These are phyloP conservation scores for Aspergillus japonicus DNA, from an alignment of 2,329 filamentous ascomycete species.

Conservation along the genomic window DNA sequence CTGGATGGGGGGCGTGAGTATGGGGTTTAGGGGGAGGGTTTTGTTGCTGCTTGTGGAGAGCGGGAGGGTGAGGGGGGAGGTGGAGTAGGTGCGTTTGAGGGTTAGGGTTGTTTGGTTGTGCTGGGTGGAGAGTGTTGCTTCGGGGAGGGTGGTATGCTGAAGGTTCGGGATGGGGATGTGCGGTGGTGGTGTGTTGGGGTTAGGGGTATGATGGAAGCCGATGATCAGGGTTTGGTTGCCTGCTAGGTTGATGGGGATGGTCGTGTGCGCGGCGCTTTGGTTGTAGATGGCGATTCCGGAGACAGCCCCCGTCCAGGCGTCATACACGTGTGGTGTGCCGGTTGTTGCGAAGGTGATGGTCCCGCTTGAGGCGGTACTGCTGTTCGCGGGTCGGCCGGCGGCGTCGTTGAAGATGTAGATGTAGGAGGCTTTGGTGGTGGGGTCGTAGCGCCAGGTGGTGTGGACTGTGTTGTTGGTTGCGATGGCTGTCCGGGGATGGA, in stretches of 20 bases:
- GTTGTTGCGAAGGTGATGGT: slow-evolving; percentile 29
- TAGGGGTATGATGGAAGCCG: slow-evolving; percentile 27
- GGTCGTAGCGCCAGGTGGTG: slow-evolving; percentile 37
- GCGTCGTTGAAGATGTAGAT: slow-evolving; percentile 45
- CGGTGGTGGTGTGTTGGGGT: background rate
- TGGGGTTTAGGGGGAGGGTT: background rate
- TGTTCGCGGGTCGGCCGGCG: background rate
- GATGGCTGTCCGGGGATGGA: slow-evolving; percentile 34
- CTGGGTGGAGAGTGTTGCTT: too few relatives aligned
- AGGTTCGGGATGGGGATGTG: background rate
- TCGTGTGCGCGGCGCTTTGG: slow-evolving; percentile 24
- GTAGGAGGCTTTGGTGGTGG: slow-evolving; percentile 29
- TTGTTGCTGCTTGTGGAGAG: background rate
- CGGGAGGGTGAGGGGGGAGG: background rate
- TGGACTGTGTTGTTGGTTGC: slow-evolving; percentile 32
- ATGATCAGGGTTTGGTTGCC: slow-evolving; percentile 44
- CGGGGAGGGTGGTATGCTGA: slow-evolving; percentile 5
- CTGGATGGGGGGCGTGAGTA: background rate
- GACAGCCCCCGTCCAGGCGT: slow-evolving; percentile 47
- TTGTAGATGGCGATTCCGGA: slow-evolving; percentile 34
- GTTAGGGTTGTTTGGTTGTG: background rate
- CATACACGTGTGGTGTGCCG: slow-evolving; percentile 36
- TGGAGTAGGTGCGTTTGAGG: background rate
- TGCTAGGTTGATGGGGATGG: slow-evolving; percentile 36
- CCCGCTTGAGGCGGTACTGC: slow-evolving; percentile 14